Conservation (phyloP, 345 rosid genomes). For the Draba incana region DNA sequence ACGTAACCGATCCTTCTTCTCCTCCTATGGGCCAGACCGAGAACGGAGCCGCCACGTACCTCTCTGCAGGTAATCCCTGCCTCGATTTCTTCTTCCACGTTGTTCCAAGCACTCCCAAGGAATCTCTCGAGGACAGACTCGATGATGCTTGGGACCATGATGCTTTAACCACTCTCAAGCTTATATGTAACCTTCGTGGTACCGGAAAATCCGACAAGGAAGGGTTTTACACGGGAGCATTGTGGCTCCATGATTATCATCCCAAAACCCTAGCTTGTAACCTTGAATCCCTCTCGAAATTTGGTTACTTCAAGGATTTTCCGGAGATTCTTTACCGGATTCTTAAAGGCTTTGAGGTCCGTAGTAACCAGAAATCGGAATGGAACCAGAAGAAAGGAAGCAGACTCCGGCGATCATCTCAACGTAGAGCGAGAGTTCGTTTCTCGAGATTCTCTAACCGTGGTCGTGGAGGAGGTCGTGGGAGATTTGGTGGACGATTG, state of each 20-base stretch:
- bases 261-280: conserved; percentile 68
- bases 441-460: too few species aligned
- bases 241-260: conserved; percentile 61
- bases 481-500: too few species aligned
- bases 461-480: not conserved
- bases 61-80: conserved; percentile 54
- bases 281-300: conserved; percentile 40
- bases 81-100: conserved; percentile 68
- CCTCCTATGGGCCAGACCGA: conserved; percentile 51
- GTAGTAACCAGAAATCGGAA: conserved; percentile 47
- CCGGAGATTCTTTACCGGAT: too few species aligned
- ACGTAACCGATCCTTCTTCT: not conserved
- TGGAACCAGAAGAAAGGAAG: conserved; percentile 43
- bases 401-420: too few species aligned
- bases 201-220: conserved; percentile 67
- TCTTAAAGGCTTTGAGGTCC: conserved; percentile 29
- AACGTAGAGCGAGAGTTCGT: not conserved
- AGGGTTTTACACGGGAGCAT: conserved; percentile 62
- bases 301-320: conserved; percentile 50
- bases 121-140: conserved; percentile 40
- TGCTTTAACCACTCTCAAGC: conserved; percentile 58
- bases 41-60: conserved; percentile 47
- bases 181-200: conserved; percentile 68
- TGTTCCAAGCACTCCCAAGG: conserved; percentile 52
- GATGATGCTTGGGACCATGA: conserved; percentile 51